Evolutionary conservation across 2,329 filamentous ascomycete genomes (phyloP), one percentile per base, ranked within the genome.

Genomic region (Fusarium sambucinum): DNA sequence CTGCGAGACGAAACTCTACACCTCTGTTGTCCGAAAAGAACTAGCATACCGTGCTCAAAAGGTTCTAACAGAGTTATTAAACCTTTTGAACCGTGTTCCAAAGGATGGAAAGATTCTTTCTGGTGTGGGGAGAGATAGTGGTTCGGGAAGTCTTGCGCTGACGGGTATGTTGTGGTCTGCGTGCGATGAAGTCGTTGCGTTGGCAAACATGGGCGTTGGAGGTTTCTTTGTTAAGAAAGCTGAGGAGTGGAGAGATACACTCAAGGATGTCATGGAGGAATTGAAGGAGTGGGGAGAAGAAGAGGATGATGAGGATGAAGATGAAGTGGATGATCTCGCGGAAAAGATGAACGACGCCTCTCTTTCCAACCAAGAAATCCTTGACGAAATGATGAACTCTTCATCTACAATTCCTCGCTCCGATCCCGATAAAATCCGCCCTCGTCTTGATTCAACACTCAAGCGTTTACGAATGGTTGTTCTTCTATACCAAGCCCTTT

Each of bases 231-330:
- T 91, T 1, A 83, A 86, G 69, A 94, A 91, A 75, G 90, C 90
- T 3, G 88, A 92, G 70, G 85, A 94, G 76, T 92, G 90, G 79
- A 83, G 89, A 40, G 92, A 92, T 57, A 87, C 91, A 4, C 81
- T 97, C 25, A 87, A 92, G 71, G 95, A 97, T 80, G 91, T 93
- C 0, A 87, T 96, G 70, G 88, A 92, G 66, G 95, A 97, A 80
- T 78, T 97, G 68, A 92, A 93, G 76, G 93, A 95, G 72, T 97
- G 94, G 93, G 89, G 90, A 21, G 91, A 93, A 2, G 91, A 93
- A 72, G 86, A 87, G 12, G 86, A 88, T 1, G 89, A 88, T 0
- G 83, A 86, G 25, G 83, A 86, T 1, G 83, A 86, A 2, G 82
- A 77, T 19, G 77, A 76, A 32, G 78, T 87, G 17, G 84, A 88